These are phyloP conservation scores for Cruciata laevipes DNA, from an alignment of 257 asterid genomes.

Conservation along the genomic window DNA sequence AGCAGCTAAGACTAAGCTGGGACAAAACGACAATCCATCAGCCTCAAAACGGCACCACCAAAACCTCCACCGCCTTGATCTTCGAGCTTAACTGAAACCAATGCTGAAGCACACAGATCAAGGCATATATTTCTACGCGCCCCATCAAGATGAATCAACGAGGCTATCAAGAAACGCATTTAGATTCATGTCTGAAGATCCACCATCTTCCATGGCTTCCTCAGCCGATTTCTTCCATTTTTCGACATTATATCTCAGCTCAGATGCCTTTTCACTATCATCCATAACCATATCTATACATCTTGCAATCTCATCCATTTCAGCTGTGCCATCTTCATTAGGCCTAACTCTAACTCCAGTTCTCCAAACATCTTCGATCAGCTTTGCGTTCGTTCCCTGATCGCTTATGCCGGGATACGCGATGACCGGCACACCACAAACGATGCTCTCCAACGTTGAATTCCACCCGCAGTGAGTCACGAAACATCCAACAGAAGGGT, in stretches of 20 bases:
- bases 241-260: slow-evolving; percentile 17
- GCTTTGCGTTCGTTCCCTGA: slow-evolving; percentile 29
- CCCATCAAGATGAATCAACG: too few species aligned
- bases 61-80: too few species aligned
- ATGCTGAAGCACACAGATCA: too few species aligned
- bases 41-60: too few species aligned
- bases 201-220: slow-evolving; percentile 21
- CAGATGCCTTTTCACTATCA: slow-evolving; percentile 7
- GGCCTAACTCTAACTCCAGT: slow-evolving; percentile 17
- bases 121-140: too few species aligned
- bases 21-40: too few species aligned
- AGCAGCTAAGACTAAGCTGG: too few species aligned
- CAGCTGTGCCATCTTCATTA: slow-evolving; percentile 18
- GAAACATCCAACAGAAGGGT: slow-evolving; percentile 31
- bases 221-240: slow-evolving; percentile 24
- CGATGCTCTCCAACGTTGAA: slow-evolving; percentile 23
- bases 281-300: slow-evolving; percentile 24
- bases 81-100: too few species aligned
- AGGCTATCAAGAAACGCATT: slow-evolving; percentile 12
- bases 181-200: slow-evolving; percentile 17
- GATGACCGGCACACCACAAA: slow-evolving; percentile 21
- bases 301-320: slow-evolving; percentile 18
- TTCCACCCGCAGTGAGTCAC: slow-evolving; percentile 36
- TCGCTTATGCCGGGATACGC: slow-evolving; percentile 29
- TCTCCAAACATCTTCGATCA: slow-evolving; percentile 24